These are phyloP conservation scores for Rhizopus microsporus DNA, from an alignment of 371 early-diverging fungal species.

Conservation along the genomic window DNA sequence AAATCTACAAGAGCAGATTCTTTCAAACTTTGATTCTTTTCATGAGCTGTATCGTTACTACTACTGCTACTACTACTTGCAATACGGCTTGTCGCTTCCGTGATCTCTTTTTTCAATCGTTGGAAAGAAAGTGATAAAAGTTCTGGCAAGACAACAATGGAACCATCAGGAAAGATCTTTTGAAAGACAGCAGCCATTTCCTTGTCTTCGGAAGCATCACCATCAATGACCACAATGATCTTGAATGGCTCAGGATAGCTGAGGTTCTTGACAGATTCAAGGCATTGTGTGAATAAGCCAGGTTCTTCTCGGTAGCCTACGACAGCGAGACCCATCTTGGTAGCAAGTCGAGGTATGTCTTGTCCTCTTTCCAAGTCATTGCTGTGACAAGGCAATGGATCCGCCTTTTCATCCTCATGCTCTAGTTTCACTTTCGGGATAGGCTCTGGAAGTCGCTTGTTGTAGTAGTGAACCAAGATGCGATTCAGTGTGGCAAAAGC, in stretches of 20 bases:
- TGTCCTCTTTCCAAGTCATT: slow-evolving; percentile 2
- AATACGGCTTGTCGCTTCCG: slow-evolving; percentile 9
- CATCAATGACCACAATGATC: slow-evolving; percentile 62
- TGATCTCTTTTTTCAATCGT: slow-evolving; percentile 10
- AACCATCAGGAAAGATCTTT: slow-evolving; percentile 53
- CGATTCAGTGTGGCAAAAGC: slow-evolving; percentile 48
- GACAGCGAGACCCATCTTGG: slow-evolving; percentile 48
- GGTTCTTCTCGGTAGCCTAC: slow-evolving; percentile 72
- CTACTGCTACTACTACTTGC: slow-evolving; percentile 21
- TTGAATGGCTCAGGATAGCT: slow-evolving; percentile 58
- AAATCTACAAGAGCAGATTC: slow-evolving; percentile 4
- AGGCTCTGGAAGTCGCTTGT: slow-evolving; percentile 9
- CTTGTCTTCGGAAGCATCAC: slow-evolving; percentile 57
- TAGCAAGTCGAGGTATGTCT: slow-evolving; percentile 16
- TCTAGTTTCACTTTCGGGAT: slow-evolving; percentile 10
- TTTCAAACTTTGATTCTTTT: slow-evolving; percentile 1
- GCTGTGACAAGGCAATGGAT: background rate
- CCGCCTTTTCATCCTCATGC: slow-evolving; percentile 3
- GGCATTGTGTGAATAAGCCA: slow-evolving; percentile 52
- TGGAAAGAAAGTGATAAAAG: slow-evolving; percentile 42
- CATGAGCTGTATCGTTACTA: slow-evolving; percentile 12
- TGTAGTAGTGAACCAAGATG: slow-evolving; percentile 18
- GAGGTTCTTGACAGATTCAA: slow-evolving; percentile 53
- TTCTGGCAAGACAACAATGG: slow-evolving; percentile 46
- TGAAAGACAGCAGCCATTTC: slow-evolving; percentile 64